Evolutionary conservation across 164 flowering plant species (phyloP), one percentile per base, ranked within the genome.

Genomic region (Nelumbo lutea): DNA sequence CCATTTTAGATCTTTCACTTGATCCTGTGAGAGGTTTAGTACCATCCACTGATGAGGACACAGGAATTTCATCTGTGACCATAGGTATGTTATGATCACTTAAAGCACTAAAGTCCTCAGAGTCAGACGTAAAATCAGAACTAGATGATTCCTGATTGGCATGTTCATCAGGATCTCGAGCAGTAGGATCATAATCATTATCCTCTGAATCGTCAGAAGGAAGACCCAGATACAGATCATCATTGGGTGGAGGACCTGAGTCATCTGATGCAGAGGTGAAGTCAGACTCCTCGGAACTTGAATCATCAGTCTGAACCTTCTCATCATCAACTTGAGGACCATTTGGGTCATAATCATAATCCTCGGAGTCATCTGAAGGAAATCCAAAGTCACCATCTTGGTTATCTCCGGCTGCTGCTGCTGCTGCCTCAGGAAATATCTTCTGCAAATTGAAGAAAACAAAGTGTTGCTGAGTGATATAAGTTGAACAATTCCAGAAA

Each of bases 281-380:
- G 40, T 85, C 87, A 80, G 90, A 89, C 11, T 83, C 89, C 55
- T 86, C 87, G 67, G 96, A 85, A 76, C 86, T 78, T 62, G 89
- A 86, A 61, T 77, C 85, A 42, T 82, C 87, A 48, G 69, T 82
- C 67, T 73, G 64, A 64, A 55, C 69, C 67, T 72, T 68, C 68
- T 76, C 84, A 64, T 70, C 84, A 64, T 70, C 84, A 59, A 64
- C 66, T 45, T 79, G 79, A 42, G 75, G 79, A 64, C 75, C 73
- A 62, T 89, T 88, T 59, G 98, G 98, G 64, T 90, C 83, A 78
- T 85, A 92, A 69, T 90, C 95, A 78, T 82, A 68, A 78, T 92
- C 98, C 75, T 89, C 98, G 59, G 95, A 90, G 75, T 90, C 96
- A 86, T 90, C 96, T 67, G 98, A 89, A 62, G 96, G 84, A 59